Evolutionary conservation across 768 basidiomycete species (phyloP).

Genomic region (Postia placenta): DNA sequence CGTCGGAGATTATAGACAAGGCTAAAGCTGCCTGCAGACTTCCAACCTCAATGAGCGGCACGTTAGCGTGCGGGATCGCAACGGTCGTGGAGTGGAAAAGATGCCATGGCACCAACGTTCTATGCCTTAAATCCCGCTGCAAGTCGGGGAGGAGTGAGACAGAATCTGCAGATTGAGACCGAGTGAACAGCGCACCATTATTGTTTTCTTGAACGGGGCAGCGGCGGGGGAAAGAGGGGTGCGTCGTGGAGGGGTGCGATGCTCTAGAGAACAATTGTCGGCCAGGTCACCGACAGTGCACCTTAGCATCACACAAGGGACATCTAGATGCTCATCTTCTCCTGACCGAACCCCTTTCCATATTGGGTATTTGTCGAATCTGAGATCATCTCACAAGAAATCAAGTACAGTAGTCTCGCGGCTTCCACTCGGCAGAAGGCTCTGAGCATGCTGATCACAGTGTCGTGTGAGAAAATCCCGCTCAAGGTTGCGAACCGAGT

Average conservation of each 20-base stretch:
- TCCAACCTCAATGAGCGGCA: background rate
- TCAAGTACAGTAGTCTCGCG: background rate
- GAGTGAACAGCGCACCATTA: constrained; percentile 3
- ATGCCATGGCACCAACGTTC: too few species aligned
- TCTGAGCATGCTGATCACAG: background rate
- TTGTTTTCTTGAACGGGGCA: background rate
- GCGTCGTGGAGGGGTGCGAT: background rate
- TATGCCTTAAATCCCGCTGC: background rate
- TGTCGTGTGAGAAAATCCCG: background rate
- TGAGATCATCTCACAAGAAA: background rate
- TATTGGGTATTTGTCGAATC: background rate
- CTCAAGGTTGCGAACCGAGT: background rate
- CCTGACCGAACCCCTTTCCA: background rate
- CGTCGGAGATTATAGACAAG: too few species aligned
- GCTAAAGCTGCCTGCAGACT: background rate
- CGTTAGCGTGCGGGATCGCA: background rate
- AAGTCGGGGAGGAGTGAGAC: background rate
- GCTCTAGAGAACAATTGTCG: background rate
- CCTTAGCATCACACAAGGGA: background rate
- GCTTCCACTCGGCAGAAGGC: background rate
- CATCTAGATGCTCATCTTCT: constrained; percentile 5
- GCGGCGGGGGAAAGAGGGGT: background rate
- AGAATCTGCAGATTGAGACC: background rate
- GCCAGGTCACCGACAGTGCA: background rate
- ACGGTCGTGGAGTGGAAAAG: too few species aligned